Percentiles rank a stretch among this genome's conserved stretches.
Conservation (phyloP, 371 early-diverging fungal species). For the Saksenaea vasiformis region DNA sequence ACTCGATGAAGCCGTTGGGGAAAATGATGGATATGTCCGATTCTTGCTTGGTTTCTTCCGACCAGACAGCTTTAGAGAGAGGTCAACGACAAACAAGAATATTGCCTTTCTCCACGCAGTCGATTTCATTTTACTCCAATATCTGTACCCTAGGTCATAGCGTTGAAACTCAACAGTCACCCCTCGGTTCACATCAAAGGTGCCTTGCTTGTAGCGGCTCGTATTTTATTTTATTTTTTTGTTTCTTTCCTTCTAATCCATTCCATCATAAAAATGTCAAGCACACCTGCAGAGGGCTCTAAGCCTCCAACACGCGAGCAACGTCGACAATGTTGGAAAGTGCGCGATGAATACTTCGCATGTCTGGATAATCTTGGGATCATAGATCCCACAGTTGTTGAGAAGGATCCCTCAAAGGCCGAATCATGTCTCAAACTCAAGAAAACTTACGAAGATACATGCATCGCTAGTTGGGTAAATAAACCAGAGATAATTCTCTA, state of each 20-base stretch:
- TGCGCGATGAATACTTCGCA: slow-evolving; percentile 57
- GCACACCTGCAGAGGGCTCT: slow-evolving; percentile 16
- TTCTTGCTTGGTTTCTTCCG: too few species aligned
- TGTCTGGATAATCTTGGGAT: slow-evolving; percentile 55
- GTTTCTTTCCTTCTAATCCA: slow-evolving; percentile 10
- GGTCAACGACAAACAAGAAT: too few species aligned
- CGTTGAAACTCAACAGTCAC: too few species aligned
- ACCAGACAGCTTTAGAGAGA: too few species aligned
- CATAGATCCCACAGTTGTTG: slow-evolving; percentile 49
- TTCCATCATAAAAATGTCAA: neutral
- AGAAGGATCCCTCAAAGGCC: slow-evolving; percentile 46
- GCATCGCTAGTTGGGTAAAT: slow-evolving; percentile 57
- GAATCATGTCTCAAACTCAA: slow-evolving; percentile 45
- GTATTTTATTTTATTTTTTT: too few species aligned
- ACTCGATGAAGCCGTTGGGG: too few species aligned
- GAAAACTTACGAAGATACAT: slow-evolving; percentile 47
- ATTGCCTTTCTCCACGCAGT: too few species aligned
- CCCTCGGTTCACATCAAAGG: too few species aligned
- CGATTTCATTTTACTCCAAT: too few species aligned
- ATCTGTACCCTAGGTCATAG: too few species aligned
- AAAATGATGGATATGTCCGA: too few species aligned
- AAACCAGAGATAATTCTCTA: neutral
- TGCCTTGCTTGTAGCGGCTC: neutral
- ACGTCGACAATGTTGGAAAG: slow-evolving; percentile 58
- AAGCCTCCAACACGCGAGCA: slow-evolving; percentile 57